These are phyloP conservation scores for Nicotiana rustica DNA, from an alignment of 305 asterid genomes.

Conservation along the genomic window DNA sequence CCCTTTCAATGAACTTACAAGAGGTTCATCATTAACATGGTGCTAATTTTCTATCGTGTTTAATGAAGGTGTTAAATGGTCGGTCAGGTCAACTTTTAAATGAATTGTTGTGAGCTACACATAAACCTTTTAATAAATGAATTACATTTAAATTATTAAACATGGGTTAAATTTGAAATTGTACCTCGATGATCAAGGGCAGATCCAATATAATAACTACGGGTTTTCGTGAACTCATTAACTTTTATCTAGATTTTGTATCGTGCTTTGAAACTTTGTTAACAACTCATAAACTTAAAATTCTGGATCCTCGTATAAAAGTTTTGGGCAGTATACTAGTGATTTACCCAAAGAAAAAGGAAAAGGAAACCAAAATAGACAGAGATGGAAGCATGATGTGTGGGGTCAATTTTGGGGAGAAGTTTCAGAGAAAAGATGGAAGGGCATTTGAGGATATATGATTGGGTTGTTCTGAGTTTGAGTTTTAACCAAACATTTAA, in stretches of 20 bases:
- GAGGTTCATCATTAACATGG: neutral
- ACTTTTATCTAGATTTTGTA: too few species aligned
- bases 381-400: neutral
- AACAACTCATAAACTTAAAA: too few species aligned
- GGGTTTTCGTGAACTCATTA: too few species aligned
- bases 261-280: too few species aligned
- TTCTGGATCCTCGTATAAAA: too few species aligned
- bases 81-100: too few species aligned
- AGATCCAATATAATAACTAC: too few species aligned
- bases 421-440: conserved; percentile 11
- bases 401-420: neutral
- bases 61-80: neutral
- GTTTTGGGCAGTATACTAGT: neutral
- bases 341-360: neutral
- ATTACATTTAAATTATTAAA: neutral
- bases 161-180: neutral
- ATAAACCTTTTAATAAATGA: neutral
- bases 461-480: conserved; percentile 8
- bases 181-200: too few species aligned
- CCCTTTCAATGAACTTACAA: too few species aligned
- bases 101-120: neutral
- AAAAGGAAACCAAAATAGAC: neutral
- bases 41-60: neutral
- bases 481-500: neutral
- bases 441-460: conserved; percentile 22